Conservation (phyloP, 2,329 filamentous ascomycete species). For the Ophiosphaerella korrae region DNA sequence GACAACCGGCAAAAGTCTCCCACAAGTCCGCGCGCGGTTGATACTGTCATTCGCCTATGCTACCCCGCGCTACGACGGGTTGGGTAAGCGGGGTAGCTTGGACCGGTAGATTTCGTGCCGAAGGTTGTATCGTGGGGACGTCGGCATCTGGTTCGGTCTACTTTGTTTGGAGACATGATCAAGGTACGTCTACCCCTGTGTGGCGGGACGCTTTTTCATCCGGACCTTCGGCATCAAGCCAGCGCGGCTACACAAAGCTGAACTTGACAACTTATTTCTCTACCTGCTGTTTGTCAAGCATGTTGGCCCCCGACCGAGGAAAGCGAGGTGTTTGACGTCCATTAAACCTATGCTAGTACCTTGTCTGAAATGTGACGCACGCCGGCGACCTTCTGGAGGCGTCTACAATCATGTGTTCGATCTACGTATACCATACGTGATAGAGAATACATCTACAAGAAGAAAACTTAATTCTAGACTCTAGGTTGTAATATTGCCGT, state of each 20-base stretch:
- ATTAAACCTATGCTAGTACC: not conserved
- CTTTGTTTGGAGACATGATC: slow-evolving; percentile 14
- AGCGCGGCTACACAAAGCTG: not conserved
- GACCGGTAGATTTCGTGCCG: slow-evolving; percentile 21
- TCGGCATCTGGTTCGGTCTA: slow-evolving; percentile 22
- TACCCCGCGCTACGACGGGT: slow-evolving; percentile 27
- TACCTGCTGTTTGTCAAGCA: not conserved
- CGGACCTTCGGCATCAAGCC: not conserved
- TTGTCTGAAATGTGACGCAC: too few species aligned
- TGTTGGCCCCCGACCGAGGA: not conserved
- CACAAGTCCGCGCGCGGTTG: not conserved
- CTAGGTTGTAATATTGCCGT: too few species aligned
- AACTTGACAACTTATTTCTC: slow-evolving; percentile 3
- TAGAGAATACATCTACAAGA: too few species aligned
- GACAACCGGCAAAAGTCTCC: slow-evolving; percentile 20
- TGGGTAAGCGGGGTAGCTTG: slow-evolving; percentile 23
- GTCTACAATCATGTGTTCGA: too few species aligned
- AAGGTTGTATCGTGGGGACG: slow-evolving; percentile 5
- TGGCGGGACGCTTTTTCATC: too few species aligned
- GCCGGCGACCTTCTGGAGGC: too few species aligned
- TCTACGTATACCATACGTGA: too few species aligned
- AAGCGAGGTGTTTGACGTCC: not conserved
- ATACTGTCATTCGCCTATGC: slow-evolving; percentile 17
- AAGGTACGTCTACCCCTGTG: too few species aligned
- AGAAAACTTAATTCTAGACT: too few species aligned